Percentiles rank a stretch among this genome's conserved stretches.
Evolutionary conservation across 139 green algal species (phyloP).

Genomic region (Chlamydomonas eustigma): DNA sequence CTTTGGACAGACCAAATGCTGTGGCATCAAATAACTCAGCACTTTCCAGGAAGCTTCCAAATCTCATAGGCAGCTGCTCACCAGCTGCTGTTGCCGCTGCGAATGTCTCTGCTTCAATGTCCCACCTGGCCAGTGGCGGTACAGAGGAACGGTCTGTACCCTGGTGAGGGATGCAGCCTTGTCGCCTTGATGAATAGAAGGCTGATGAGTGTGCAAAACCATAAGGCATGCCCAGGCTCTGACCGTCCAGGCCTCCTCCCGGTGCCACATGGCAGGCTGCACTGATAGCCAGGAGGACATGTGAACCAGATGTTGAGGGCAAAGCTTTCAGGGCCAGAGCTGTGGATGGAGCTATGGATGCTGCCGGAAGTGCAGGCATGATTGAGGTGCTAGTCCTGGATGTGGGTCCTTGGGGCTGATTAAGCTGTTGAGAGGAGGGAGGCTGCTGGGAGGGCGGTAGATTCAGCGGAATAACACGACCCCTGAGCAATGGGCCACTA

Average conservation of each 20-base stretch:
- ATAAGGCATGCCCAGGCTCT: neutral
- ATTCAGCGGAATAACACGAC: too few relatives aligned
- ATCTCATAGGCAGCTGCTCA: constrained; percentile 28
- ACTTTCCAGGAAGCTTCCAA: constrained; percentile 57
- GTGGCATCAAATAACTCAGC: constrained; percentile 66
- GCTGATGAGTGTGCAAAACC: neutral
- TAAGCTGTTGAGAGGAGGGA: too few relatives aligned
- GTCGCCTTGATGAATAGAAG: neutral
- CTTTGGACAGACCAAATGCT: constrained; percentile 54
- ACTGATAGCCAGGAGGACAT: neutral
- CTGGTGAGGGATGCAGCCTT: neutral
- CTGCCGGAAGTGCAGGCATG: too few relatives aligned
- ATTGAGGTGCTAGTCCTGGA: too few relatives aligned
- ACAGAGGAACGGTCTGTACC: neutral
- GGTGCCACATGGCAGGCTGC: constrained; percentile 3
- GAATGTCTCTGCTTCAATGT: neutral
- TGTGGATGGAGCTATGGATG: too few relatives aligned
- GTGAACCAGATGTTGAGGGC: neutral
- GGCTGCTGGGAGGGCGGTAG: too few relatives aligned
- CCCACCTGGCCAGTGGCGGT: constrained; percentile 1
- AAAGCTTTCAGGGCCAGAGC: neutral
- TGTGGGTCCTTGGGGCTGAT: too few relatives aligned
- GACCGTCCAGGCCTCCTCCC: neutral
- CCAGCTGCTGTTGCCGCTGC: neutral
- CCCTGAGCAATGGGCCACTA: too few relatives aligned